Base-by-base conservation (phyloP, 1,139 yeast genomes). In the Debaryomyces sp. region DNA sequence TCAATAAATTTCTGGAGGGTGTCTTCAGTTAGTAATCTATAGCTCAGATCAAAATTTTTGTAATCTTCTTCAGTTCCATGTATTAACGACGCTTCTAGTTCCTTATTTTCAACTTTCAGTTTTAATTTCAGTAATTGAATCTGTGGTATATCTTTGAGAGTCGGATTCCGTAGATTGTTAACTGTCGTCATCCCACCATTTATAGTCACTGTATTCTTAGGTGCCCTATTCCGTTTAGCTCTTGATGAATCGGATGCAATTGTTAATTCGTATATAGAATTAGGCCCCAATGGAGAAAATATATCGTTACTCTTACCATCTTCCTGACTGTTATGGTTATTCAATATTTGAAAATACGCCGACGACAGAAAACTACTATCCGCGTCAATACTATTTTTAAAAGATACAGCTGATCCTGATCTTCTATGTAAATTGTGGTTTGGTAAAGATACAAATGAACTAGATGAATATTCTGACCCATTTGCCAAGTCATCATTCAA, bases 101-200 rank as follows among this genome's bases (percentile, higher is more conserved):
- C 80, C 0, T 74, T 68, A 42, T 75, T 72, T 46, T 80, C 66
- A 2, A 83, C 81, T 50, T 77, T 80, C 13, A 76, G 72, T 10
- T 84, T 68, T 47, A 76, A 61, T 44, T 85, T 82, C 45, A 87
- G 81, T 40, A 94, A 71, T 49, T 80, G 84, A 17, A 91, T 86
- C 30, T 87, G 92, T 0, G 98, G 97, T 17, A 94, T 94, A 58
- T 94, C 99, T 45, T 77, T 77, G 2, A 81, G 72, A 0, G 97
- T 86, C 0, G 99, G 98, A 4, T 85, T 77, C 45, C 75, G 75
- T 47, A 87, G 70, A 54, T 82, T 82, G 47, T 62, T 56, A 3
- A 75, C 64, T 3, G 71, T 66, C 10, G 74, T 69, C 15, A 59
- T 52, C 0, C 80, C 80, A 3, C 80, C 80, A 55, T 75, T 74